These are phyloP conservation scores for Starmerella gropengiesseri DNA, from an alignment of 805 yeast species.

Conservation along the genomic window DNA sequence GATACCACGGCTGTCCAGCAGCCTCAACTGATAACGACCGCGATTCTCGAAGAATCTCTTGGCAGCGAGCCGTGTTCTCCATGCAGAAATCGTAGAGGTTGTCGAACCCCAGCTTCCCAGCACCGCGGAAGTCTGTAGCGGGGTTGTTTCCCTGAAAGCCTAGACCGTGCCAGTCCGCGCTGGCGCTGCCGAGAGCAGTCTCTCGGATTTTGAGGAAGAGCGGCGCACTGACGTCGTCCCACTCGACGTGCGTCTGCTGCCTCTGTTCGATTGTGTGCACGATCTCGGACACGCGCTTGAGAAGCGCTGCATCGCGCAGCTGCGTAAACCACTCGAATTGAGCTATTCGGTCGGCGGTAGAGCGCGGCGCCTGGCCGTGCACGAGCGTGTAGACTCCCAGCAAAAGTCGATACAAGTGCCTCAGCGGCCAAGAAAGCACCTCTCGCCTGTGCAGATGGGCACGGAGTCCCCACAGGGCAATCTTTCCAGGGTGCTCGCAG, in stretches of 20 bases:
- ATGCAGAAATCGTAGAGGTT: constrained; percentile 23
- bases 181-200: not conserved
- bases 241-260: constrained; percentile 2
- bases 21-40: constrained; percentile 19
- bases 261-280: constrained; percentile 1
- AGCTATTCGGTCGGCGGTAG: constrained; percentile 10
- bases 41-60: constrained; percentile 22
- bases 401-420: constrained; percentile 2
- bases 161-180: constrained; percentile 28
- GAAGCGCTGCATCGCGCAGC: constrained; percentile 10
- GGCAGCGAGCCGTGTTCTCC: constrained; percentile 11
- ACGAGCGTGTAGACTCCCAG: constrained; percentile 3
- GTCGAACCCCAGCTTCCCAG: constrained; percentile 27
- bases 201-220: not conserved
- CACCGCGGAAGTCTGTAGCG: constrained; percentile 31
- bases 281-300: constrained; percentile 2
- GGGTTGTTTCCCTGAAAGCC: constrained; percentile 35
- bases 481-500: constrained; percentile 8
- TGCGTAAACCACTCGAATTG: constrained; percentile 7
- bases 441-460: constrained; percentile 1
- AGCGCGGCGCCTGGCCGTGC: constrained; percentile 6
- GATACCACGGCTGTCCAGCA: constrained; percentile 26
- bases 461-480: constrained; percentile 9
- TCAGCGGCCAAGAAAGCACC: not conserved
- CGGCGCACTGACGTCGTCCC: not conserved